These are phyloP conservation scores for Butyriboletus appendiculatus DNA, from an alignment of 1,284 basidiomycete genomes.

Conservation along the genomic window DNA sequence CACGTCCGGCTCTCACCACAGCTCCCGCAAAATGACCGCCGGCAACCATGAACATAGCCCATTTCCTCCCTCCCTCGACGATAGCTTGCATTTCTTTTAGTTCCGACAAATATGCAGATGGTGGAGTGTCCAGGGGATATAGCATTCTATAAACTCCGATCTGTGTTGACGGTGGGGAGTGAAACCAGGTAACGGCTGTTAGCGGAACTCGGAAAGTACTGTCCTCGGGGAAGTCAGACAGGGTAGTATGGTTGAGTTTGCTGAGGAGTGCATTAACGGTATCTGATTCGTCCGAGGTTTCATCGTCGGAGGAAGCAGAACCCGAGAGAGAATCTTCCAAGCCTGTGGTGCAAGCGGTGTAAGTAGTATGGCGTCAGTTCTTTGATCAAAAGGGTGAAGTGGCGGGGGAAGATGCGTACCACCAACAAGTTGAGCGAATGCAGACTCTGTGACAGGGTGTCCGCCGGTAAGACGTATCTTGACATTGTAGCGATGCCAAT, in stretches of 20 bases:
- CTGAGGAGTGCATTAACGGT: constrained; percentile 69
- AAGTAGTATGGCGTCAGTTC: neutral
- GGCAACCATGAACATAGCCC: constrained; percentile 95
- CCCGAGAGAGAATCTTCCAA: constrained; percentile 90
- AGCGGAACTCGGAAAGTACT: constrained; percentile 49
- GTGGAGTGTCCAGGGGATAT: constrained; percentile 53
- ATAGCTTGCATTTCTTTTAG: constrained; percentile 69
- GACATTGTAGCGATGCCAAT: constrained; percentile 99
- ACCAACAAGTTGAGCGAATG: constrained; percentile 79
- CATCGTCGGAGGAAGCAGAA: constrained; percentile 68
- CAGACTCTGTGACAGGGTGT: constrained; percentile 62
- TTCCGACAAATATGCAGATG: constrained; percentile 51
- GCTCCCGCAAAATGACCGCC: constrained; percentile 98
- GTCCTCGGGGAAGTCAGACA: constrained; percentile 51
- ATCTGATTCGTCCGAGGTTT: constrained; percentile 59
- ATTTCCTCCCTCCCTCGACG: constrained; percentile 68
- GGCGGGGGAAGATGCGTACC: constrained; percentile 45
- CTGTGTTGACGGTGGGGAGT: constrained; percentile 79
- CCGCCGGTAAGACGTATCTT: constrained; percentile 73
- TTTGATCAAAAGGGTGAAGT: neutral
- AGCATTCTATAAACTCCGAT: constrained; percentile 85
- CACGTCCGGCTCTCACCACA: constrained; percentile 69
- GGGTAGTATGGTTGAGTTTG: constrained; percentile 51
- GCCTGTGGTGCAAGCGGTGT: constrained; percentile 41
- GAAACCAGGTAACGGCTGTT: constrained; percentile 88